A percentile compares a stretch with the other conserved stretches of the same genome.
Evolutionary conservation across 495 filamentous ascomycete genomes (phyloP).

Genomic region (Hypoxylon crocopeplum): DNA sequence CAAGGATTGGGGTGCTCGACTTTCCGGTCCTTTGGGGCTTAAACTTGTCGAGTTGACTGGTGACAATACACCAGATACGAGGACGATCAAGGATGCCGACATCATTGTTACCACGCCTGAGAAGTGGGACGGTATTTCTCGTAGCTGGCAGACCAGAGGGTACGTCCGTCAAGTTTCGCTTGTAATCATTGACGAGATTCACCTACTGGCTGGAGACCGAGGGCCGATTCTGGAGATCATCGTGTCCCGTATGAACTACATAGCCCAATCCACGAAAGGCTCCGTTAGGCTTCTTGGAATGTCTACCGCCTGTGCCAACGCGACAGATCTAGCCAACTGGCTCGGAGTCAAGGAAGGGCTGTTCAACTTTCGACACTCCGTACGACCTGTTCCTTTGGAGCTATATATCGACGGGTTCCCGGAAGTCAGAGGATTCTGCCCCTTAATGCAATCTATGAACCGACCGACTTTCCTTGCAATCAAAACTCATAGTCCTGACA

Average conservation of each 20-base stretch:
- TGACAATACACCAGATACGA: slow-evolving; percentile 96
- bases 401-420: slow-evolving; percentile 98
- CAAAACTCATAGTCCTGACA: slow-evolving; percentile 92
- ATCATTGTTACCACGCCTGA: slow-evolving; percentile 99
- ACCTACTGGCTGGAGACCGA: slow-evolving; percentile 92
- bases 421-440: slow-evolving; percentile 92
- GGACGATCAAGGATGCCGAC: slow-evolving; percentile 92
- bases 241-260: slow-evolving; percentile 99
- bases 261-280: slow-evolving; percentile 88
- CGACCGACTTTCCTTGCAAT: slow-evolving; percentile 95
- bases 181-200: slow-evolving; percentile 99
- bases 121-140: slow-evolving; percentile 99
- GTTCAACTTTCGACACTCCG: slow-evolving; percentile 98
- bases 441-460: slow-evolving; percentile 99
- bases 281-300: slow-evolving; percentile 92
- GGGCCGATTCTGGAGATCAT: slow-evolving; percentile 99
- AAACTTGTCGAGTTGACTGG: slow-evolving; percentile 96
- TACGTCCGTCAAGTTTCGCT: slow-evolving; percentile 95
- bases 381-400: slow-evolving; percentile 92
- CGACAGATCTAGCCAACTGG: slow-evolving; percentile 93
- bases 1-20: slow-evolving; percentile 86
- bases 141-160: slow-evolving; percentile 95
- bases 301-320: slow-evolving; percentile 98
- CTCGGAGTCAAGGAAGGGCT: slow-evolving; percentile 95
- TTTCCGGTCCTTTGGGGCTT: slow-evolving; percentile 84